Base-by-base conservation (phyloP, 306 rosid species). In the Canavalia ensiformis region DNA sequence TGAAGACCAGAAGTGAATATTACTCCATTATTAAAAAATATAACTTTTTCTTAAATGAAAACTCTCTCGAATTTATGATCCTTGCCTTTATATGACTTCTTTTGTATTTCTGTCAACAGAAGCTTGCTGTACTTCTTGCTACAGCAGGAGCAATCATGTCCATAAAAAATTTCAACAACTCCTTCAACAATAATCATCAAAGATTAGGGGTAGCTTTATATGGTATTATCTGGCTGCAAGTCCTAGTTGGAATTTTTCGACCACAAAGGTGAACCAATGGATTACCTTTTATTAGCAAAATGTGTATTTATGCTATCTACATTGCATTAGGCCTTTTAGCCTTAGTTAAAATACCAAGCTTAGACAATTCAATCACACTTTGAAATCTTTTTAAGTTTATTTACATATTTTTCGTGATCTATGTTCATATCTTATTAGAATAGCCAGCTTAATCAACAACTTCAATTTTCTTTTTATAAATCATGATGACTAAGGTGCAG, bases 141-240 rank as follows among this genome's bases (percentile, higher is more conserved):
- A 93, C 97, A 59, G 81, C 83, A 56, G 97, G 91, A 66, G 97
- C 92, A 80, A 87, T 93, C 67, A 74, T 91, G 91, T 93, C 97
- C 58, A 86, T 93, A 82, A 91, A 89, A 81, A 90, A 88, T 80
- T 90, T 93, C 87, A 90, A 86, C 85, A 90, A 88, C 79, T 78
- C 92, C 64, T 93, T 91, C 89, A 82, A 86, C 87, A 93, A 93
- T 57, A 87, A 65, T 74, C 97, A 93, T 83, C 94, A 93, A 85
- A 88, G 97, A 78, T 75, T 93, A 82, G 97, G 97, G 56, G 72
- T 90, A 34, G 88, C 86, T 78, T 88, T 91, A 25, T 91, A 93
- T 87, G 94, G 93, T n/a, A 76, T 88, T 52, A 85, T 93, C 60
- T 93, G 94, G 97, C 75, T 91, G 75, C 97, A 91, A 77, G 83